phyloP scores from a whole-genome alignment of 345 rosid species.

The Cardamine resedifolia region DNA sequence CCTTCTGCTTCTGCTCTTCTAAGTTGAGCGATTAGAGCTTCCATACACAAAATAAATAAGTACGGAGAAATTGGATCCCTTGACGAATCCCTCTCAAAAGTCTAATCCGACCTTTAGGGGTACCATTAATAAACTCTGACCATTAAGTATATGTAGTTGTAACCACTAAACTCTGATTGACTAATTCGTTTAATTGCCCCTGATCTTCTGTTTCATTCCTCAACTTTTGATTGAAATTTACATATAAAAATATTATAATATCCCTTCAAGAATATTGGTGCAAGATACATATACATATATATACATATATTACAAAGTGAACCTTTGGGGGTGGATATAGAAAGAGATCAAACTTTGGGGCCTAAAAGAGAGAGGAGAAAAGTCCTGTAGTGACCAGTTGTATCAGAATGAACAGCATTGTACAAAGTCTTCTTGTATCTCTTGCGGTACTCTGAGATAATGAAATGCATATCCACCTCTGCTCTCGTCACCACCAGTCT shows the following conservation, averaged over 20 bases:
- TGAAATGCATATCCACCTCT: conserved; percentile 57
- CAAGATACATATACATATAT: not conserved
- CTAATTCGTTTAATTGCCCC: not conserved
- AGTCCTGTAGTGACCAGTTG: conserved; percentile 53
- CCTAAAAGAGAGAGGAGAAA: conserved; percentile 64
- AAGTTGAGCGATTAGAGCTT: no score
- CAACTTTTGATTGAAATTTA: not conserved
- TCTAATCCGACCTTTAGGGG: no score
- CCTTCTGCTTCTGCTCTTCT: no score
- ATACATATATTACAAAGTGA: not conserved
- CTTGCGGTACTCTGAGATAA: conserved; percentile 49
- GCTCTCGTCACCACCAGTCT: conserved; percentile 57
- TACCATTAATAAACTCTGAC: no score
- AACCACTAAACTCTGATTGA: no score
- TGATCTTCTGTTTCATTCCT: not conserved
- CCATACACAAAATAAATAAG: no score
- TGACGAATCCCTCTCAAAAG: no score
- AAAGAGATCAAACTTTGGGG: conserved; percentile 27
- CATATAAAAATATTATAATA: not conserved
- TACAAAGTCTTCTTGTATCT: conserved; percentile 49
- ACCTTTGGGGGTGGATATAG: not conserved
- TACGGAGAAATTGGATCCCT: no score
- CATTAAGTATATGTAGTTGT: no score
- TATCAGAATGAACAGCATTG: conserved; percentile 59
- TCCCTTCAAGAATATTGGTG: conserved; percentile 10